These are phyloP conservation scores for Cyclocybe aegerita DNA, from an alignment of 768 basidiomycete genomes.

Conservation along the genomic window DNA sequence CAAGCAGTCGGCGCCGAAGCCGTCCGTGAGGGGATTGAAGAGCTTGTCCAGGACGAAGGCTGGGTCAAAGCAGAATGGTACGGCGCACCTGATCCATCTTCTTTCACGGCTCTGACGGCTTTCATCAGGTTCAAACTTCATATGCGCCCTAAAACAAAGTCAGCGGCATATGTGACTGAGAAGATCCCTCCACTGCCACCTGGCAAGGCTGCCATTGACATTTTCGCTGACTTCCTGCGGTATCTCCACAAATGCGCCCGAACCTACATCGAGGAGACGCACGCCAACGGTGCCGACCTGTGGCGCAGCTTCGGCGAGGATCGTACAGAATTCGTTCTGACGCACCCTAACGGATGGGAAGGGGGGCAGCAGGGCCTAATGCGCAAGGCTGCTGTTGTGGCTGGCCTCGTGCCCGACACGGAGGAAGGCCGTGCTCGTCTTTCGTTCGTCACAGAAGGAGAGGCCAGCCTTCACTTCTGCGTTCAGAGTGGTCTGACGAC, in stretches of 20 bases:
- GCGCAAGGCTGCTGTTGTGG: constrained; percentile 49
- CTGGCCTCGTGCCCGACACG: constrained; percentile 47
- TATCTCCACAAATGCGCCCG: constrained; percentile 47
- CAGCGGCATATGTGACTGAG: constrained; percentile 15
- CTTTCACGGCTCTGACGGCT: constrained; percentile 4
- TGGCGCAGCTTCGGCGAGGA: constrained; percentile 42
- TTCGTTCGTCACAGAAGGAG: constrained; percentile 62
- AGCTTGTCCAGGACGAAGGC: constrained; percentile 39
- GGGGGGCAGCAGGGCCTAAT: constrained; percentile 57
- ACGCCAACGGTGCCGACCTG: constrained; percentile 39
- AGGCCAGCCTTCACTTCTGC: constrained; percentile 61
- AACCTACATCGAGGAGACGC: constrained; percentile 47
- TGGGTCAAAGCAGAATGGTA: constrained; percentile 49
- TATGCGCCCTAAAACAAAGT: constrained; percentile 26
- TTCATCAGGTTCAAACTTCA: constrained; percentile 37
- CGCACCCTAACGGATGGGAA: constrained; percentile 69
- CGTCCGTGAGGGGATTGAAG: constrained; percentile 33
- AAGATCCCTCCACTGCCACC: constrained; percentile 40
- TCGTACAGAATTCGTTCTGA: constrained; percentile 49
- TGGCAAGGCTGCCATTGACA: constrained; percentile 36
- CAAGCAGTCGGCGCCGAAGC: constrained; percentile 48
- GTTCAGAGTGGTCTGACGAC: constrained; percentile 44
- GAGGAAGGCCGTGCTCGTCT: constrained; percentile 39
- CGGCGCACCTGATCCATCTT: constrained; percentile 11
- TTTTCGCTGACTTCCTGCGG: constrained; percentile 50